Base-by-base conservation (phyloP, 2,329 filamentous ascomycete genomes). In the Coniochaeta sp. region DNA sequence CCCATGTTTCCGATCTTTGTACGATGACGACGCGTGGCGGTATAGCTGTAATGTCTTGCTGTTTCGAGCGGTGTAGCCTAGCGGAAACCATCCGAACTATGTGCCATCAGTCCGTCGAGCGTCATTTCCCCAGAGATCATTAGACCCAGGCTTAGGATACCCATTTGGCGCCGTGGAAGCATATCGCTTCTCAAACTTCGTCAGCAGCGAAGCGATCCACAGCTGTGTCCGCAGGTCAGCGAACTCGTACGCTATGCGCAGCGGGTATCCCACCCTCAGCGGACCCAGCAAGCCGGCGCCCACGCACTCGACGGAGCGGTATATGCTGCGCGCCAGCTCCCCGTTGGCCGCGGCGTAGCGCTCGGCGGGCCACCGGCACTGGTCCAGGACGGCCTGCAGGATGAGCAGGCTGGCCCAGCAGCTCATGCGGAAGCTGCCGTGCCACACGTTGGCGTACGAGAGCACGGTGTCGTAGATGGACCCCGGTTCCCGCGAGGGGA, bases 391-490 rank as follows among this genome's bases (percentile, higher is more conserved):
- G 53, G 69, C 68, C 50, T 73, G 65, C 30, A 73, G 56, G 48
- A 73, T 66, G n/a, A 72, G 58, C 58, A 69, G 59, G 32, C 64
- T 67, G 6, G 69, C 66, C 67, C 69, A 70, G 53, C 67, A 70
- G 18, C 60, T 62, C 55, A 71, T 58, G 40, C 65, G 61, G 49
- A 72, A 55, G 27, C 66, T 58, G 2, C 68, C 69, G 10, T 63
- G 59, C 65, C 68, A 71, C 2, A 58, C 55, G 26, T 62, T 59
- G 24, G 57, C 50, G 51, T 67, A 68, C 20, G 57, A 52, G 13
- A 72, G 57, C 4, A 72, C 57, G 3, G 58, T 64, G 26, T 62
- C 52, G 49, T 66, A 71, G 5, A 65, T 57, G 6, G 69, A 67
- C 13, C 54, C 52, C 9, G 65, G 62, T 48, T 67, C 63, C 28